Evolutionary conservation across 129 eudicot genomes (phyloP).

Genomic region (Glebionis coronaria): DNA sequence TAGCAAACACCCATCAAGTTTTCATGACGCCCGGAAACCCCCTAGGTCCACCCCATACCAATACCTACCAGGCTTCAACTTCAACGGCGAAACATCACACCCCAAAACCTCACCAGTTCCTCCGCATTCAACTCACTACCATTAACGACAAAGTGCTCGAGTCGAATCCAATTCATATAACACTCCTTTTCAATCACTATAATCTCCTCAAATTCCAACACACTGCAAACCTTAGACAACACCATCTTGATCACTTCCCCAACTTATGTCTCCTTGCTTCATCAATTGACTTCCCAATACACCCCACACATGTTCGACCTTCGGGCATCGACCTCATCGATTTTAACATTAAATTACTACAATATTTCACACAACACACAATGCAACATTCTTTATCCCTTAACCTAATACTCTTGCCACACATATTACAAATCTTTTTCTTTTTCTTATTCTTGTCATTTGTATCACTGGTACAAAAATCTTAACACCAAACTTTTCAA

Average conservation of each 20-base stretch:
- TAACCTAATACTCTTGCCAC: constrained; percentile 32
- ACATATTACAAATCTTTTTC: constrained; percentile 27
- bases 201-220: constrained; percentile 39
- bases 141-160: constrained; percentile 42
- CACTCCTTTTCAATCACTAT: constrained; percentile 44
- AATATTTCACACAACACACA: constrained; percentile 43
- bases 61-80: constrained; percentile 45
- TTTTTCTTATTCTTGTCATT: too few species aligned
- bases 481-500: too few species aligned
- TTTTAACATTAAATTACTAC: constrained; percentile 36
- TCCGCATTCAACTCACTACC: constrained; percentile 33
- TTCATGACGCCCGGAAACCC: too few species aligned
- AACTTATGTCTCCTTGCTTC: too few species aligned
- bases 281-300: constrained; percentile 17
- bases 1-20: too few species aligned
- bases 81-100: constrained; percentile 35
- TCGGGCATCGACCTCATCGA: constrained; percentile 55
- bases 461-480: too few species aligned
- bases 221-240: constrained; percentile 33
- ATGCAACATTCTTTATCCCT: constrained; percentile 35
- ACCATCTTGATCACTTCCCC: not conserved
- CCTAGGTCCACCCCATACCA: too few species aligned
- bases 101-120: constrained; percentile 41
- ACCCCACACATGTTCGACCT: constrained; percentile 42
- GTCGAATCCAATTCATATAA: constrained; percentile 35